phyloP scores from a whole-genome alignment of 371 early-diverging fungal genomes.

The Amoeboaphelidium protococcarum region DNA sequence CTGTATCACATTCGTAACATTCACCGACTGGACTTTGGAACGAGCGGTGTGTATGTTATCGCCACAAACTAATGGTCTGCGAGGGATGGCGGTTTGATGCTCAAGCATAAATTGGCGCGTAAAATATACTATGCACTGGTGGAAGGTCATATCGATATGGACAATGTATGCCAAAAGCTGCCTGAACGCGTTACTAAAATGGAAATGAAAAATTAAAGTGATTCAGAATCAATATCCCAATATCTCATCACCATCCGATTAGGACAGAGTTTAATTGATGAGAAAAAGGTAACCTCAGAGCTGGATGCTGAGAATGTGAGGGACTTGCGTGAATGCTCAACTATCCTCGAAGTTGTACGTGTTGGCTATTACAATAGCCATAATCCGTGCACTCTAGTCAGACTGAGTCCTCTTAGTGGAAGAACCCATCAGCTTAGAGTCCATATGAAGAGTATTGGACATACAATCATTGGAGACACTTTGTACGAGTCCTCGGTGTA shows the following conservation, averaged over 20 bases:
- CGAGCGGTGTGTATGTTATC: constrained; percentile 12
- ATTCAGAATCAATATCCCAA: neutral
- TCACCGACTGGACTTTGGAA: constrained; percentile 13
- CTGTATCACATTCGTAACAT: neutral
- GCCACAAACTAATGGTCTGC: constrained; percentile 8
- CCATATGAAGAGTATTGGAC: constrained; percentile 82
- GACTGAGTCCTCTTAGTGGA: constrained; percentile 67
- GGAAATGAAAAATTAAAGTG: too few relatives aligned
- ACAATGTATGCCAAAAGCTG: constrained; percentile 1
- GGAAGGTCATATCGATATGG: constrained; percentile 6
- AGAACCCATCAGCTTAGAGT: constrained; percentile 98
- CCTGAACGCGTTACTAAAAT: too few relatives aligned
- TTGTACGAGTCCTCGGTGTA: too few relatives aligned
- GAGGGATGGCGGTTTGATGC: constrained; percentile 1
- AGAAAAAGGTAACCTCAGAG: neutral
- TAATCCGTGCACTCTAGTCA: constrained; percentile 15
- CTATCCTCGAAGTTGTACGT: too few relatives aligned
- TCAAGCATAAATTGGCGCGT: constrained; percentile 4
- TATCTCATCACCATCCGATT: neutral
- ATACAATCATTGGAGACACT: constrained; percentile 92
- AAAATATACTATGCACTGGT: constrained; percentile 13
- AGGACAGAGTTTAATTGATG: neutral
- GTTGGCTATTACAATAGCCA: neutral
- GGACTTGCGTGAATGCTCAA: too few relatives aligned
- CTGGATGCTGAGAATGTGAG: neutral